Conservation (phyloP, 2,329 filamentous ascomycete genomes). For the Parastagonospora avenae region DNA sequence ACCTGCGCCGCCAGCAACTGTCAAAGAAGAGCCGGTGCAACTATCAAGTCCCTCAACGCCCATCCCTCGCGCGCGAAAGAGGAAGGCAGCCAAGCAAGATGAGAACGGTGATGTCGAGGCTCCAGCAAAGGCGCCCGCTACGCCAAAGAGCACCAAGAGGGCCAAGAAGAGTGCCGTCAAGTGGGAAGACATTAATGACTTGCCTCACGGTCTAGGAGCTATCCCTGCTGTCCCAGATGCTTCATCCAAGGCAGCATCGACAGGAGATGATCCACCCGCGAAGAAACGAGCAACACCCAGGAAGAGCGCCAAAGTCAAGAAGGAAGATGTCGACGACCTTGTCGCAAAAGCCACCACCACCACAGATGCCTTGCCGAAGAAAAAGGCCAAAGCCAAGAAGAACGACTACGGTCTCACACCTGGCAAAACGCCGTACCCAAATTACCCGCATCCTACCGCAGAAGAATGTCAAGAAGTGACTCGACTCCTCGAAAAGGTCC, state of each 20-base stretch:
- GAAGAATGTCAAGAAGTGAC: slow-evolving; percentile 74
- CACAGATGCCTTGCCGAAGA: slow-evolving; percentile 41
- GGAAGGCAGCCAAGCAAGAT: slow-evolving; percentile 32
- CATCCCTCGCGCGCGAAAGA: slow-evolving; percentile 28
- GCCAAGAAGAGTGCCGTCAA: slow-evolving; percentile 41
- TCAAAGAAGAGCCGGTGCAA: slow-evolving; percentile 40
- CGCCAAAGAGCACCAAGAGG: slow-evolving; percentile 44
- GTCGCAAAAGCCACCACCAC: slow-evolving; percentile 31
- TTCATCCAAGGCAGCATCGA: slow-evolving; percentile 10
- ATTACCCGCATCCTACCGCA: slow-evolving; percentile 67
- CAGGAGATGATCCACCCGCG: slow-evolving; percentile 6
- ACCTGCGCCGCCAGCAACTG: slow-evolving; percentile 9
- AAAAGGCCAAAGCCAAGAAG: slow-evolving; percentile 44
- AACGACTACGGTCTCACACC: slow-evolving; percentile 53
- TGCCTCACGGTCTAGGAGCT: slow-evolving; percentile 62
- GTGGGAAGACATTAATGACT: slow-evolving; percentile 52
- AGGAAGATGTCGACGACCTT: slow-evolving; percentile 27
- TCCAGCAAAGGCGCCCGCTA: slow-evolving; percentile 7
- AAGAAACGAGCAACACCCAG: slow-evolving; percentile 26
- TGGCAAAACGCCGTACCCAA: slow-evolving; percentile 68
- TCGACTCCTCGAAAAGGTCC: slow-evolving; percentile 65
- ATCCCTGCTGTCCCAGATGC: slow-evolving; percentile 25
- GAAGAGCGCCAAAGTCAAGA: slow-evolving; percentile 20
- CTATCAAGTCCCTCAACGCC: slow-evolving; percentile 52
- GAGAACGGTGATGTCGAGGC: slow-evolving; percentile 5